Evolutionary conservation across 805 yeast species (phyloP), one percentile per base, ranked within the genome.

Genomic region (Nakazawaea ambrosiae): DNA sequence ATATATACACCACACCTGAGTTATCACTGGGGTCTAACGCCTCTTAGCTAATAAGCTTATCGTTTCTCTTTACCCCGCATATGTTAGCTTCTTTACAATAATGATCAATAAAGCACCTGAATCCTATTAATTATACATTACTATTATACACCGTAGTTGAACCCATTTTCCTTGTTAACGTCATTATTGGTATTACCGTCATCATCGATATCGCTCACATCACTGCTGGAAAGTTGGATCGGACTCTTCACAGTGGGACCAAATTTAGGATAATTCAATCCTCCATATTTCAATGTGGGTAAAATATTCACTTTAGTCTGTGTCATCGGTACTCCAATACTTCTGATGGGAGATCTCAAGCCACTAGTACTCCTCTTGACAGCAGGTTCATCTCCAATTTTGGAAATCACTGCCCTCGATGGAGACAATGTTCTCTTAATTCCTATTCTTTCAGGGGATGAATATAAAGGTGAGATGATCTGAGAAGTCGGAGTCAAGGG

Each of bases 201-300:
- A 31, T 30, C 31, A n/a, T 35, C 30, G 28, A 20, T 27, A 16
- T 32, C 26, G 11, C 36, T 32, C 3, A 36, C 15, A 19, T 32
- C 35, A 8, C 39, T 39, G 16, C 39, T 33, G 5, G 32, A 34
- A 18, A 34, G 33, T 27, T 27, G 44, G 11, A 31, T 33, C 5
- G 32, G 37, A 16, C 35, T 35, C 25, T 24, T 31, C 9, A 20
- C 31, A 6, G 16, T 18, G 17, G 25, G 12, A 19, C 10, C 26
- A 14, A 17, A 5, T 15, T 14, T 28, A 38, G 44, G 31, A 45
- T 44, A 31, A 49, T 49, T 16, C 49, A 53, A 15, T 43, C 44
- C 7, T 11, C 32, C 25, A 19, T 37, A 37, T 31, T 32, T 37
- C 30, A 37, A 32, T 12, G 22, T 22, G 7, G 40, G 40, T 12